These are phyloP conservation scores for Chenopodium formosanum DNA, from an alignment of 148 eudicot genomes.

Conservation along the genomic window DNA sequence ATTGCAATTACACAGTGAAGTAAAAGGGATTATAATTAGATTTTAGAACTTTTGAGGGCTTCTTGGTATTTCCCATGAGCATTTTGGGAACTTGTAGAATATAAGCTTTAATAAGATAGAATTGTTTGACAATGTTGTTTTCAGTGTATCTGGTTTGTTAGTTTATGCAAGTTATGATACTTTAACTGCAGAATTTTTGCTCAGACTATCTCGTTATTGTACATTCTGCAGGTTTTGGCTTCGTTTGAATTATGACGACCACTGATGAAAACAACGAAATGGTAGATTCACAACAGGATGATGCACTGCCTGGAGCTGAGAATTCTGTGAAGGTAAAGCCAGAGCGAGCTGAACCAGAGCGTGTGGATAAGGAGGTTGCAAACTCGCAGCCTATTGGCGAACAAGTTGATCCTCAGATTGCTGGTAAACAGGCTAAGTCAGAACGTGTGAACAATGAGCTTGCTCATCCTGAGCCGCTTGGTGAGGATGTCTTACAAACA, in stretches of 20 bases:
- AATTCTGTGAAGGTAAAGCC: slow-evolving; percentile 16
- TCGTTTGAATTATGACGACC: slow-evolving; percentile 28
- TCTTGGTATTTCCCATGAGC: background rate
- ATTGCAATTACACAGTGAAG: background rate
- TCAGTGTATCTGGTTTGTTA: background rate
- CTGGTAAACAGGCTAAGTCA: background rate
- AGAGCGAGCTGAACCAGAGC: slow-evolving; percentile 10
- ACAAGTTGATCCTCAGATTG: slow-evolving; percentile 6
- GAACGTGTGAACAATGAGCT: slow-evolving; percentile 16
- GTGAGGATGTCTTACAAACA: slow-evolving; percentile 26
- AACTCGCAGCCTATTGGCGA: background rate
- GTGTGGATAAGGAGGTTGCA: background rate
- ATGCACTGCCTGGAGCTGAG: slow-evolving; percentile 8
- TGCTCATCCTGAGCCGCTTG: slow-evolving; percentile 31
- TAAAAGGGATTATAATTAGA: background rate
- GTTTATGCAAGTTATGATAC: background rate
- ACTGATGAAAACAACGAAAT: slow-evolving; percentile 27
- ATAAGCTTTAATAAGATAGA: too few relatives aligned
- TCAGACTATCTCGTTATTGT: background rate
- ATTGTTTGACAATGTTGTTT: background rate
- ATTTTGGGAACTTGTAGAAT: background rate
- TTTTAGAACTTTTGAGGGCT: background rate
- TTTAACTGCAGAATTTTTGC: background rate
- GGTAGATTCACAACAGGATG: slow-evolving; percentile 14
- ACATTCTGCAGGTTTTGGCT: slow-evolving; percentile 18